These are phyloP conservation scores for Trametes villosa DNA, from an alignment of 768 basidiomycete genomes.

Conservation along the genomic window DNA sequence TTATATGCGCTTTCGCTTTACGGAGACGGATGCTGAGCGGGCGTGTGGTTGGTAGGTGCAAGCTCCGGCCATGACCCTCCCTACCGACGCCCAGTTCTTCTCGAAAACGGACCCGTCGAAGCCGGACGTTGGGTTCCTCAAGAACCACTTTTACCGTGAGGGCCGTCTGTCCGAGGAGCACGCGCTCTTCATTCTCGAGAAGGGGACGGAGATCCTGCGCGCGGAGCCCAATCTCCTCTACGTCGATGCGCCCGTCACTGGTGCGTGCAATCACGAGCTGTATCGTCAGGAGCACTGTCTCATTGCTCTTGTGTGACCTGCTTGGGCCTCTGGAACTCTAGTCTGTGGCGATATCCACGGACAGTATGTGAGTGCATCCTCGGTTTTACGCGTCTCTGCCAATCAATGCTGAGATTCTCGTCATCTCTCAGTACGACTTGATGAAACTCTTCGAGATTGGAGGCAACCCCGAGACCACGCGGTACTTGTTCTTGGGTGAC, in stretches of 20 bases:
- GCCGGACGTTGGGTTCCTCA: constrained; percentile 94
- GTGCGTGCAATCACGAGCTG: constrained; percentile 48
- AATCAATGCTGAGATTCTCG: constrained; percentile 1
- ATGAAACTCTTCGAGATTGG: constrained; percentile 84
- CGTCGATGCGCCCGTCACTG: constrained; percentile 97
- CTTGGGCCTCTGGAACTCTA: constrained; percentile 18
- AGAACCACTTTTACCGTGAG: constrained; percentile 99
- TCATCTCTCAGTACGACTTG: constrained; percentile 59
- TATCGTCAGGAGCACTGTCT: not conserved
- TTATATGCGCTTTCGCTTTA: not conserved
- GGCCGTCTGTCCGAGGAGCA: constrained; percentile 93
- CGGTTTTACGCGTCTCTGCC: not conserved
- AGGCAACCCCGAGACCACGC: constrained; percentile 72
- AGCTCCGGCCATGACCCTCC: constrained; percentile 93
- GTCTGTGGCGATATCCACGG: constrained; percentile 97
- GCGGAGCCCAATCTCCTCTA: constrained; percentile 88
- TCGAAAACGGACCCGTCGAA: constrained; percentile 82
- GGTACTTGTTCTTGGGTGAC: constrained; percentile 76
- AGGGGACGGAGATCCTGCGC: constrained; percentile 81
- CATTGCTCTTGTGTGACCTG: constrained; percentile 19
- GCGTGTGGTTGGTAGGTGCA: constrained; percentile 69
- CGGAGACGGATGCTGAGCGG: not conserved
- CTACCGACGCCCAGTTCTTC: constrained; percentile 95
- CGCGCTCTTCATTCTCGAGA: constrained; percentile 90
- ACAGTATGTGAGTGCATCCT: constrained; percentile 84